Evolutionary conservation across 495 filamentous ascomycete species (phyloP), one percentile per base, ranked within the genome.

Genomic region (Cudoniella acicularis): DNA sequence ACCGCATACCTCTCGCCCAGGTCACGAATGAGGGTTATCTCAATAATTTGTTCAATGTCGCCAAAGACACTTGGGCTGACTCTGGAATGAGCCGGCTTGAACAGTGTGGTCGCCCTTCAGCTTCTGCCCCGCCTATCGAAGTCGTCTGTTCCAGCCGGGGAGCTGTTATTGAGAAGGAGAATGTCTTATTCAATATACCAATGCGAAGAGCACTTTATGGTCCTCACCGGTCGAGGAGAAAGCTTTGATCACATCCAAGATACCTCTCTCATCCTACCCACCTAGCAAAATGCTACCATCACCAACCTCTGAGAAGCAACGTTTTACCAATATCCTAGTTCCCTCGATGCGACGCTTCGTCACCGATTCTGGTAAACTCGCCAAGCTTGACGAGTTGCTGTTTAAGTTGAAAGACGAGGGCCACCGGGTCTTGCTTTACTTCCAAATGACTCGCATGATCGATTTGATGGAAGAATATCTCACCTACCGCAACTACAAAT

Each of bases 361-460:
- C 52, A 97, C 92, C 3, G 94, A 98, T 69, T 96, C 91, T 13
- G 94, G 94, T 63, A 99, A 99, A 71, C 81, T 99, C 51, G 91
- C 91, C 30, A 91, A 91, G 65, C 80, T 99, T 23, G 94, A 99
- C 72, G 79, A 90, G 54, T 82, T 99, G 21, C 79, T 99, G 25
- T 84, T 86, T 47, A 79, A 91, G 65, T 83, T 99, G 56, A 99
- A 98, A 78, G 86, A 92, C 53, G 89, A 86, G 46, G 89, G 89
- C 46, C 94, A 99, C 66, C 92, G 94, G 66, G 94, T 99, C 17
- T 83, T 99, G 8, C 78, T 99, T n/a, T 99, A 99, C 78, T 99
- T 99, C 87, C 94, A 99, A 75, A 99, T 99, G 94, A 99, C 94
- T n/a, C 87, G 89, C 64, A 99, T 99, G 94, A 98, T 99, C 68